Evolutionary conservation across 345 rosid species (phyloP).

Genomic region (Triadica sebifera): DNA sequence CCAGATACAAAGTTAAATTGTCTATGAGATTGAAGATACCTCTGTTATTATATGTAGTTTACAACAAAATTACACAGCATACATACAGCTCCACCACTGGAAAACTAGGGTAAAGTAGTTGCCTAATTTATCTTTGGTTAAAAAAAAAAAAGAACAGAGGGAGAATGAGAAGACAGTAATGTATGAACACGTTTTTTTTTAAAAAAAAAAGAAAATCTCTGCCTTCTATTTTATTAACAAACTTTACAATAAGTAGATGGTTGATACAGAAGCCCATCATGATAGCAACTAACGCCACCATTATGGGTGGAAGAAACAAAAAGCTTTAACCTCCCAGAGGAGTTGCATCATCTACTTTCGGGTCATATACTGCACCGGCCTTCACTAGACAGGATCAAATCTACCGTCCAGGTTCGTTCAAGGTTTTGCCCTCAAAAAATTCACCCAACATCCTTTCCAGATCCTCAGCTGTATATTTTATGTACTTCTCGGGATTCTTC

Average conservation of each 20-base stretch:
- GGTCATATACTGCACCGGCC: neutral
- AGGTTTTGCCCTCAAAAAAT: slow-evolving; percentile 84
- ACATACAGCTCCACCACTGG: no score
- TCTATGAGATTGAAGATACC: no score
- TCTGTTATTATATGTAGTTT: no score
- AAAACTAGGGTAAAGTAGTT: no score
- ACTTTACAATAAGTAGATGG: neutral
- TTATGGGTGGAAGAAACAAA: neutral
- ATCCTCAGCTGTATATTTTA: slow-evolving; percentile 80
- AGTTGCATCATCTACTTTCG: neutral
- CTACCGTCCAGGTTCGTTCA: slow-evolving; percentile 69
- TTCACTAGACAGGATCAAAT: neutral
- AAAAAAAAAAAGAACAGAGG: no score
- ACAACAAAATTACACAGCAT: no score
- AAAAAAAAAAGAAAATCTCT: no score
- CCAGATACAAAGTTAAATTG: no score
- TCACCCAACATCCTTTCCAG: slow-evolving; percentile 89
- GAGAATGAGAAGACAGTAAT: no score
- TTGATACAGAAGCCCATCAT: neutral
- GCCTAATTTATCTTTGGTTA: no score
- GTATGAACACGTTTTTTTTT: no score
- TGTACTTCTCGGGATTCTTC: slow-evolving; percentile 77
- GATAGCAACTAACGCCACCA: neutral
- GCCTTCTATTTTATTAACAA: neutral
- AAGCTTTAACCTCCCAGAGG: neutral